A percentile compares a stretch with the other conserved stretches of the same genome.
phyloP scores from a whole-genome alignment of 305 asterid species.

The Fraxinus ornus region DNA sequence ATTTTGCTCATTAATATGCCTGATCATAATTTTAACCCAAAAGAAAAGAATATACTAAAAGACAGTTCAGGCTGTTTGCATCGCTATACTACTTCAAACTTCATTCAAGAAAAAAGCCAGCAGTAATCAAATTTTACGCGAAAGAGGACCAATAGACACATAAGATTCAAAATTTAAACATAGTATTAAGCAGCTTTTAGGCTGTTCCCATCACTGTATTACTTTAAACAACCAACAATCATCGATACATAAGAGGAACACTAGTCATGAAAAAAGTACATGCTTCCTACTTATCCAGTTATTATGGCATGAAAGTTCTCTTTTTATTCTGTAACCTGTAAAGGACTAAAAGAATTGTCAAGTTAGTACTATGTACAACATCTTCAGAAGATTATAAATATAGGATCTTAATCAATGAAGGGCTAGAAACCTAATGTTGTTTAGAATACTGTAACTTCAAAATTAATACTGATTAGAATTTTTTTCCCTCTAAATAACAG shows the following conservation, averaged over 20 bases:
- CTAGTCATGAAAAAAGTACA: neutral
- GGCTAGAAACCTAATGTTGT: slow-evolving; percentile 1
- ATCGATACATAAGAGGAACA: neutral
- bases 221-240: neutral
- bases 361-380: slow-evolving; percentile 1
- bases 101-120: neutral
- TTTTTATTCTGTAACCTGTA: neutral
- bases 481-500: neutral
- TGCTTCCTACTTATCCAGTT: neutral
- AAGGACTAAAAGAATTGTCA: neutral
- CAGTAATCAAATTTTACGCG: neutral
- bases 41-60: neutral
- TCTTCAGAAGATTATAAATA: slow-evolving; percentile 1
- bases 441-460: neutral
- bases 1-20: neutral
- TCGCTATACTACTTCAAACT: neutral
- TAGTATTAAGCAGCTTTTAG: neutral
- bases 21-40: neutral
- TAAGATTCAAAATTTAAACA: neutral
- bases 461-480: neutral
- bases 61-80: neutral
- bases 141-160: neutral
- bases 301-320: neutral
- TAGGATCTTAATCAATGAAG: neutral
- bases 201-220: neutral